Percentiles rank a stretch among this genome's conserved stretches.
Conservation (phyloP, 441 rosid species). For the Dalechampia spathulata region DNA sequence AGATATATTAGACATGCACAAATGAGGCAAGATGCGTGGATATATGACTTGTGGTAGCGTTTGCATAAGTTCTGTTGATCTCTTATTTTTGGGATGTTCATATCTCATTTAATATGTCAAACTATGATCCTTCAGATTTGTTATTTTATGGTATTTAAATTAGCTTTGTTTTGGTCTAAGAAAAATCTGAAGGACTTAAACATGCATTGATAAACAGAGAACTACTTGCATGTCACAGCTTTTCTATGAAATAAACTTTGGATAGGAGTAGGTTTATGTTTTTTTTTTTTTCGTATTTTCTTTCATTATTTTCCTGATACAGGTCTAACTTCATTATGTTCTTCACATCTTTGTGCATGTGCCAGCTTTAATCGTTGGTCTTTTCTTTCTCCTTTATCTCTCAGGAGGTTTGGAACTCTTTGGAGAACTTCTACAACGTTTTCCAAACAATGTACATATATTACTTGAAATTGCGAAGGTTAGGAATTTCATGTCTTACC, state of each 20-base stretch:
- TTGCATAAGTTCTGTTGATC: background rate
- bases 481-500: conserved; percentile 12
- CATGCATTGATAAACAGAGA: background rate
- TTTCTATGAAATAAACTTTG: background rate
- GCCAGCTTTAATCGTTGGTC: conserved; percentile 12
- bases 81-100: background rate
- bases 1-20: background rate
- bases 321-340: background rate
- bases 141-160: background rate
- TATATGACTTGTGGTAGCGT: background rate
- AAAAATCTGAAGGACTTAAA: background rate
- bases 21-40: background rate
- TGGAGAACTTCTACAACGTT: conserved; percentile 74
- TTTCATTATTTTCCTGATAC: background rate
- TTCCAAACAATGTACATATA: conserved; percentile 76
- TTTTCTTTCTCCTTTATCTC: conserved; percentile 3
- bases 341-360: background rate
- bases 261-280: background rate
- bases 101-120: background rate
- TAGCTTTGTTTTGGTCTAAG: background rate
- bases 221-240: background rate
- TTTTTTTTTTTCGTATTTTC: background rate
- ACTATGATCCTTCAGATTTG: background rate
- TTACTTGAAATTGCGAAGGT: conserved; percentile 97
- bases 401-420: conserved; percentile 94